These are phyloP conservation scores for Mycena chlorophos DNA, from an alignment of 768 basidiomycete species.

Conservation along the genomic window DNA sequence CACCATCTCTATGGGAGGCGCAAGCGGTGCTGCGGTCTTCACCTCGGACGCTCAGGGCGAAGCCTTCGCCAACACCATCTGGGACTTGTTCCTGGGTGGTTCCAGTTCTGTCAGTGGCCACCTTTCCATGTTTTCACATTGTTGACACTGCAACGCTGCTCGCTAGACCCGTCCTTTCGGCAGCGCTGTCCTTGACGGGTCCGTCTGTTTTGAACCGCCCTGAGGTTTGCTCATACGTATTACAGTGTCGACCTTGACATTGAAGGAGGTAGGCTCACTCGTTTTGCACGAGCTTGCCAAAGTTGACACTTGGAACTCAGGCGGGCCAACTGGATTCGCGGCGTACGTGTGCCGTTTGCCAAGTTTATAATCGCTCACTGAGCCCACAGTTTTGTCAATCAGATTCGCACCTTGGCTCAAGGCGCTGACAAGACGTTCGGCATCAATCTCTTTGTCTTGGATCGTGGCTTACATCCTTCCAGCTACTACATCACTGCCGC, in stretches of 20 bases:
- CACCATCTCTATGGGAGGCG: conserved; percentile 57
- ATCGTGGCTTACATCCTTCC: conserved; percentile 4
- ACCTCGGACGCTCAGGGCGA: conserved; percentile 51
- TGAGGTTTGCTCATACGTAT: not conserved
- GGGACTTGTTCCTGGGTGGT: conserved; percentile 67
- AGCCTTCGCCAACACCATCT: conserved; percentile 59
- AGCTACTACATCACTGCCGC: conserved; percentile 58
- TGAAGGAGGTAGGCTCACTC: conserved; percentile 55
- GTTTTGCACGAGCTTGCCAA: too few relatives aligned
- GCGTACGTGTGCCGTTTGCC: too few relatives aligned
- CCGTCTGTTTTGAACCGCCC: conserved; percentile 6
- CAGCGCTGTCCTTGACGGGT: conserved; percentile 69
- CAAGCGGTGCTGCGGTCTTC: conserved; percentile 58
- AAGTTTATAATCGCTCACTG: too few relatives aligned
- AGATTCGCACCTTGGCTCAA: conserved; percentile 49
- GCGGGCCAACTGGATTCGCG: too few relatives aligned
- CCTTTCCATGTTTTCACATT: too few relatives aligned
- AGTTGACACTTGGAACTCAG: too few relatives aligned
- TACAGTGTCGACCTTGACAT: conserved; percentile 69
- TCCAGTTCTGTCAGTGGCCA: too few relatives aligned
- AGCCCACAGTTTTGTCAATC: conserved; percentile 57
- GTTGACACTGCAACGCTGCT: too few relatives aligned
- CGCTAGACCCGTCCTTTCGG: conserved; percentile 70
- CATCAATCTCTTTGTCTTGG: not conserved
- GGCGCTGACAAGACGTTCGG: conserved; percentile 51